Percentiles rank a stretch among this genome's conserved stretches.
Evolutionary conservation across 2,329 filamentous ascomycete species (phyloP).

Genomic region (Diplodia mutila): DNA sequence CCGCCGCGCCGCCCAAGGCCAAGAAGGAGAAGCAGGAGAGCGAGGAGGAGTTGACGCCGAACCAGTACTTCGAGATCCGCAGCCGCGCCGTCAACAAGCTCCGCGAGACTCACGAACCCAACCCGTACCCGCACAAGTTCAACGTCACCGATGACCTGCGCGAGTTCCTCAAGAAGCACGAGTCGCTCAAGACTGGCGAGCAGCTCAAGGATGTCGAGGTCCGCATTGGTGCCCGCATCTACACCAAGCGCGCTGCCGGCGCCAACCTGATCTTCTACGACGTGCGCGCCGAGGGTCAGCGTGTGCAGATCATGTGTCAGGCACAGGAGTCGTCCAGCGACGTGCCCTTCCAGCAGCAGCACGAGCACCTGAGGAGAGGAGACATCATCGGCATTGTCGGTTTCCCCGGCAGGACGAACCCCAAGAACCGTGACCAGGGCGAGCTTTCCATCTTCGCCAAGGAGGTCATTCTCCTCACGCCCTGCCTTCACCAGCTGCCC

Average conservation of each 20-base stretch:
- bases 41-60: conserved; percentile 73
- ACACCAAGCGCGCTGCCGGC: conserved; percentile 73
- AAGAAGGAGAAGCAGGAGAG: conserved; percentile 67
- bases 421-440: conserved; percentile 85
- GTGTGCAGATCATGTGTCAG: conserved; percentile 92
- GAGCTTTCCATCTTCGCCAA: conserved; percentile 93
- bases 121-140: conserved; percentile 87
- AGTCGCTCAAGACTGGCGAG: conserved; percentile 86
- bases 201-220: conserved; percentile 74
- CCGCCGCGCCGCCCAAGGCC: conserved; percentile 64
- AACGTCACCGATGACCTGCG: conserved; percentile 79
- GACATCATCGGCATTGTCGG: conserved; percentile 90
- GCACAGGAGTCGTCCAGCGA: conserved; percentile 73
- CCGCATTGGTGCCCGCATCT: conserved; percentile 82
- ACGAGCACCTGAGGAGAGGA: conserved; percentile 84
- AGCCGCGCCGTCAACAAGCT: conserved; percentile 79
- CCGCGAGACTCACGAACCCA: conserved; percentile 71
- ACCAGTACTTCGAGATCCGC: conserved; percentile 96
- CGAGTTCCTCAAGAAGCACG: conserved; percentile 78
- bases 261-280: conserved; percentile 93
- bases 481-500: conserved; percentile 88
- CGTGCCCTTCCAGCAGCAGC: conserved; percentile 80
- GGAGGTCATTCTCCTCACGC: conserved; percentile 82
- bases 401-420: conserved; percentile 81
- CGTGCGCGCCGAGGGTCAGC: conserved; percentile 72